These are phyloP conservation scores for Oryza glumipatula DNA, from an alignment of 176 grass and related monocot genomes.

Conservation along the genomic window DNA sequence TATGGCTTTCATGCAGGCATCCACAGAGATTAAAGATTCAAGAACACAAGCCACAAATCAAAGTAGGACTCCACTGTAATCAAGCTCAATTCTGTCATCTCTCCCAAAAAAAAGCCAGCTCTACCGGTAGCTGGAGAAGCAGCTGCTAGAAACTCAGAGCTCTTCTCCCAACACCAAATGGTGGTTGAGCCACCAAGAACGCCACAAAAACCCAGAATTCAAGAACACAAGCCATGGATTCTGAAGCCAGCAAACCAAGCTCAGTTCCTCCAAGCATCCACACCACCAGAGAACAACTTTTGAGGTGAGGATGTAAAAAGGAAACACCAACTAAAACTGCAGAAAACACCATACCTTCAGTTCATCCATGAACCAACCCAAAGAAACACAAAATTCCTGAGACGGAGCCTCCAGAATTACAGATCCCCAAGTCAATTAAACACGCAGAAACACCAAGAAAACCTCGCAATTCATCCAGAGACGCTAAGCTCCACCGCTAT, in stretches of 20 bases:
- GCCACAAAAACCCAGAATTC: not conserved
- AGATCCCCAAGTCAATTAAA: conserved; percentile 30
- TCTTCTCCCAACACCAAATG: conserved; percentile 5
- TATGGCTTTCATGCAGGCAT: conserved; percentile 41
- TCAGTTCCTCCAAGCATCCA: conserved; percentile 5
- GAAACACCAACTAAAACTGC: conserved; percentile 11
- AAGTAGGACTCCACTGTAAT: conserved; percentile 31
- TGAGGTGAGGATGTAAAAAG: conserved; percentile 9
- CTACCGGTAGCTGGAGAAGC: conserved; percentile 13
- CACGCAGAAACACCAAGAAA: conserved; percentile 38
- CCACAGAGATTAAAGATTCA: conserved; percentile 43
- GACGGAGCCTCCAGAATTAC: conserved; percentile 1
- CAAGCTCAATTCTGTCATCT: conserved; percentile 32
- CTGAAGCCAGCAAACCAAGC: not conserved
- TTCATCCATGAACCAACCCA: conserved; percentile 30
- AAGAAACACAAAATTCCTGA: conserved; percentile 13
- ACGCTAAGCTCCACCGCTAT: conserved; percentile 4
- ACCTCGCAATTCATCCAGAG: conserved; percentile 44
- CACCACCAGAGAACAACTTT: conserved; percentile 9
- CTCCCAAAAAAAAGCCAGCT: conserved; percentile 3
- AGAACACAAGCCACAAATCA: conserved; percentile 30
- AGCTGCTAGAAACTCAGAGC: conserved; percentile 20
- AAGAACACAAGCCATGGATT: conserved; percentile 25
- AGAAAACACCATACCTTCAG: conserved; percentile 26
- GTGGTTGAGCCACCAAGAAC: conserved; percentile 23